Base-by-base conservation (phyloP, 768 basidiomycete genomes). In the Symmetrospora coprosmae region DNA sequence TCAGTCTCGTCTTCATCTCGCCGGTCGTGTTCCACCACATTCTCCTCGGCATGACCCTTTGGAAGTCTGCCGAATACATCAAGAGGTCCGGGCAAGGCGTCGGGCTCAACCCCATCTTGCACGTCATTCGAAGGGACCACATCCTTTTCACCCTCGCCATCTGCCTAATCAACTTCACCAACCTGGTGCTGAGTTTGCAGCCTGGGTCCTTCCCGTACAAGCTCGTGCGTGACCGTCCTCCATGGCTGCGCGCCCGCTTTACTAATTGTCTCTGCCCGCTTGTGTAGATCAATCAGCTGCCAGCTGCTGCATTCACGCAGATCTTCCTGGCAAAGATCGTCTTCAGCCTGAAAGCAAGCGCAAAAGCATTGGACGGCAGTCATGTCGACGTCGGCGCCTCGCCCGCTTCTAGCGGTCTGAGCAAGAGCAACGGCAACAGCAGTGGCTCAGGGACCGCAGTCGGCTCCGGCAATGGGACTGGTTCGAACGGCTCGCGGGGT, bases 91-190 rank as follows among this genome's bases (percentile, higher is more conserved):
- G 41, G 9, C n/a, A n/a, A n/a, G 46, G 37, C 8, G 30, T 63
- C 25, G 46, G 46, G 1, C 19, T n/a, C 1, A 45, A 16, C 21
- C 28, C 49, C 6, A 40, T 60, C n/a, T 16, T 48, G 11, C 21
- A 19, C n/a, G 28, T 17, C n/a, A 19, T 64, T 30, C 31, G 53
- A 31, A 59, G n/a, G 34, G 45, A 61, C 5, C 59, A 61, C 5
- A 41, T 43, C 14, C 46, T 37, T 1, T 61, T 39, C 8, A 43
- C 50, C n/a, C 59, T 64, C 13, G 63, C 56, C 6, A 61, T 64
- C 19, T 64, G 63, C 53, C 43, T 64, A 9, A 31, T 49, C 41
- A 64, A 60, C 25, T 64, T 64, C 27, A 37, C 39, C 6, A 64
- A 64, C 34, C 38, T 61, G 19, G 27, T 61, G 13, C 52, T 64